Evolutionary conservation across 331 rosid species (phyloP).

Genomic region (Malus hybrid): DNA sequence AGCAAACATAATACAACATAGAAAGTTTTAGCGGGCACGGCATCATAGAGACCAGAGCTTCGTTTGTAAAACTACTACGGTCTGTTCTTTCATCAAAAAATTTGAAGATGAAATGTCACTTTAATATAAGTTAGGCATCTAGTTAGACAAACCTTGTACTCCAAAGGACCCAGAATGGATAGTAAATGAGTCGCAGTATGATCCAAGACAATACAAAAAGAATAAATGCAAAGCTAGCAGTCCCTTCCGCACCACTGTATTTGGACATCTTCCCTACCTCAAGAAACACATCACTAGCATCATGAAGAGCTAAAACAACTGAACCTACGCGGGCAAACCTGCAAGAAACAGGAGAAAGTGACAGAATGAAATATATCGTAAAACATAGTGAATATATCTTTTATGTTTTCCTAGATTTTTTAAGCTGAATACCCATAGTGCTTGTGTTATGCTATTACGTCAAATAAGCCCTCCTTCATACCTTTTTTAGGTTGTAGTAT

Average conservation of each 20-base stretch:
- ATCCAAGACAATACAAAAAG: conserved; percentile 72
- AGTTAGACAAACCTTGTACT: conserved; percentile 76
- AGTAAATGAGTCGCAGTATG: conserved; percentile 74
- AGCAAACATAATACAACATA: background rate
- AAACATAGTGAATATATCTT: background rate
- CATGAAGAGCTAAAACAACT: conserved; percentile 89
- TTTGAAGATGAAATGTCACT: background rate
- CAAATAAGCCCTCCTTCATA: conserved; percentile 3
- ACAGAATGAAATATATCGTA: background rate
- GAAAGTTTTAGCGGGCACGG: too few relatives aligned
- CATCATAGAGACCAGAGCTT: too few relatives aligned
- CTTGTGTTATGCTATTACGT: background rate
- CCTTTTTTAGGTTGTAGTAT: background rate
- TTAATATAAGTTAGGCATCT: background rate
- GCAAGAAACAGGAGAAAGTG: conserved; percentile 26
- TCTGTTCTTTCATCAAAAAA: background rate
- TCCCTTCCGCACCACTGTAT: conserved; percentile 68
- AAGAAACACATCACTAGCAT: conserved; percentile 84
- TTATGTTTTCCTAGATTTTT: background rate
- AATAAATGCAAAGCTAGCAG: conserved; percentile 74
- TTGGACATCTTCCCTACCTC: conserved; percentile 95
- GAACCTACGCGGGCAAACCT: conserved; percentile 97
- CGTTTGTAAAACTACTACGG: background rate
- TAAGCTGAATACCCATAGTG: background rate
- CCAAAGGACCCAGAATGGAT: conserved; percentile 87